Conservation (phyloP, 1,284 basidiomycete species). For the Coniferiporia weirii region DNA sequence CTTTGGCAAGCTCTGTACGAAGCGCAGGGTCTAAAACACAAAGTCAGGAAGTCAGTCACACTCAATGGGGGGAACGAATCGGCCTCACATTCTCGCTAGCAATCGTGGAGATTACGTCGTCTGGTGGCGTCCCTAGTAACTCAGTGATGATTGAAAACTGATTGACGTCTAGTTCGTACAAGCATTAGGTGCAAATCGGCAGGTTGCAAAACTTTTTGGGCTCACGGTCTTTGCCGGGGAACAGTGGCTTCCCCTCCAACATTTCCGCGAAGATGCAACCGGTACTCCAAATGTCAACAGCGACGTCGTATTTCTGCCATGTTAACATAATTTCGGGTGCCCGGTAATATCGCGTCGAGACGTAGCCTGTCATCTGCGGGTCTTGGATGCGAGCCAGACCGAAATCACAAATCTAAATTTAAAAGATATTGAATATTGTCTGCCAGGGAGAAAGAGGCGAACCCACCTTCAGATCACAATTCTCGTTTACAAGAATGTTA, state of each 20-base stretch:
- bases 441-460: neutral
- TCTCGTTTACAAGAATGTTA: constrained; percentile 99
- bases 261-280: constrained; percentile 99
- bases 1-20: constrained; percentile 97
- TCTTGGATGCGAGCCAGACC: constrained; percentile 95
- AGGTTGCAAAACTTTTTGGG: constrained; percentile 22
- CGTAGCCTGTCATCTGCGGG: constrained; percentile 99
- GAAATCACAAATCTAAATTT: constrained; percentile 89
- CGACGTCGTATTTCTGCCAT: constrained; percentile 99
- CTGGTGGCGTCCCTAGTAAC: constrained; percentile 93
- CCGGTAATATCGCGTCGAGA: constrained; percentile 97
- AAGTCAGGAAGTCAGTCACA: constrained; percentile 2
- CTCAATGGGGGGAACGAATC: neutral
- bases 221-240: constrained; percentile 97
- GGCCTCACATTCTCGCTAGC: constrained; percentile 88
- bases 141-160: constrained; percentile 99
- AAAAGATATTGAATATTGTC: constrained; percentile 12
- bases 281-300: constrained; percentile 98
- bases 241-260: constrained; percentile 97
- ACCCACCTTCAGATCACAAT: constrained; percentile 88
- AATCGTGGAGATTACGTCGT: constrained; percentile 99
- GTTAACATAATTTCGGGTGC: constrained; percentile 99
- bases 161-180: constrained; percentile 75
- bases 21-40: constrained; percentile 81
- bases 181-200: constrained; percentile 1